phyloP scores from a whole-genome alignment of 306 rosid species.

The Casuarina cunninghamiana region DNA sequence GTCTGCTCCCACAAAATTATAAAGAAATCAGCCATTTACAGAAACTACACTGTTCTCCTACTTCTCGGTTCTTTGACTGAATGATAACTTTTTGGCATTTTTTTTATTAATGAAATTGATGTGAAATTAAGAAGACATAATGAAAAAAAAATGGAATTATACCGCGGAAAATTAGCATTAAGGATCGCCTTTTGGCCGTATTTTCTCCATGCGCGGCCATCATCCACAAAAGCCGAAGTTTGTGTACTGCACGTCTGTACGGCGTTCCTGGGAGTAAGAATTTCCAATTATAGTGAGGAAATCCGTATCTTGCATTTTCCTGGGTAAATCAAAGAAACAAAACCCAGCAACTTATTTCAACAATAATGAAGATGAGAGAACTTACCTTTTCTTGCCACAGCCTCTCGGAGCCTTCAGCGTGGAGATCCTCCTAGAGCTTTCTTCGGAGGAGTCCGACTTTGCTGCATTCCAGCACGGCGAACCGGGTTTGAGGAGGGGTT shows the following conservation, averaged over 20 bases:
- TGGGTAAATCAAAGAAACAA: not conserved
- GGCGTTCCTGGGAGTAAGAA: slow-evolving; percentile 60
- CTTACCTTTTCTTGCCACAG: slow-evolving; percentile 59
- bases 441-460: slow-evolving; percentile 42
- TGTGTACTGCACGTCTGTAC: slow-evolving; percentile 40
- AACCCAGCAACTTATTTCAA: too few relatives aligned
- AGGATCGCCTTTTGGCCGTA: slow-evolving; percentile 68
- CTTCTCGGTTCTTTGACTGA: too few relatives aligned
- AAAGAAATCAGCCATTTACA: too few relatives aligned
- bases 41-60: too few relatives aligned
- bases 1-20: slow-evolving; percentile 16
- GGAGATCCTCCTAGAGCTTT: slow-evolving; percentile 37
- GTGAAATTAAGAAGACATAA: too few relatives aligned
- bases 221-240: slow-evolving; percentile 34
- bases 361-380: too few relatives aligned
- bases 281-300: not conserved
- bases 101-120: too few relatives aligned
- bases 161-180: slow-evolving; percentile 47
- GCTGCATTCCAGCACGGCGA: too few relatives aligned
- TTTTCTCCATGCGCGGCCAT: slow-evolving; percentile 75
- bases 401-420: slow-evolving; percentile 45
- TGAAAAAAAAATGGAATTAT: not conserved
- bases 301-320: not conserved
- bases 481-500: too few relatives aligned
- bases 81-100: too few relatives aligned